phyloP scores from a whole-genome alignment of 305 asterid species.

The Fraxinus dipetala region DNA sequence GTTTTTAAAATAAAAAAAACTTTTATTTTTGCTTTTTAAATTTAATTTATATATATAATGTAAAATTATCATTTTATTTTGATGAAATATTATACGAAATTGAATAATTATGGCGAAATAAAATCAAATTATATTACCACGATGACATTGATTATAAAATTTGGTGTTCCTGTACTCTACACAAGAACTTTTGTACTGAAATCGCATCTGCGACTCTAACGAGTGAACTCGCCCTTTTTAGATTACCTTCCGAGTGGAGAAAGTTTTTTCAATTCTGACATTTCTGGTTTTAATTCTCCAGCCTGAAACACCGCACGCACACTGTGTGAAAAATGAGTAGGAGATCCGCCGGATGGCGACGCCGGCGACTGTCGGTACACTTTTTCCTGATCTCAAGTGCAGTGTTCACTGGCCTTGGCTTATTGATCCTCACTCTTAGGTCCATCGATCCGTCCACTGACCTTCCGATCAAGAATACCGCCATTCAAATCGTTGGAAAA shows the following conservation, averaged over 20 bases:
- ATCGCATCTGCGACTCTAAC: neutral
- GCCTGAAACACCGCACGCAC: neutral
- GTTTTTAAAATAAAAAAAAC: no score
- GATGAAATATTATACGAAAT: no score
- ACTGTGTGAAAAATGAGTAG: conserved; percentile 28
- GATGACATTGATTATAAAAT: no score
- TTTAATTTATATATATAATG: no score
- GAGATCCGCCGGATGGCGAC: conserved; percentile 37
- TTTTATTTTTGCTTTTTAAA: no score
- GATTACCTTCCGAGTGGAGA: neutral
- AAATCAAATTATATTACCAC: no score
- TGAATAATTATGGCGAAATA: no score
- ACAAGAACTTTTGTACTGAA: neutral
- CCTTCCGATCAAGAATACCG: conserved; percentile 29
- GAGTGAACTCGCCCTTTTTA: neutral
- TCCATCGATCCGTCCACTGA: conserved; percentile 39
- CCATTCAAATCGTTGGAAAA: conserved; percentile 4
- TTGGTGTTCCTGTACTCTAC: neutral
- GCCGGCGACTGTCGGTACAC: conserved; percentile 34
- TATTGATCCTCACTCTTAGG: conserved; percentile 37
- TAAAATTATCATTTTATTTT: no score
- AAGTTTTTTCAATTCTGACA: neutral
- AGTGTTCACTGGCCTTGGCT: conserved; percentile 35
- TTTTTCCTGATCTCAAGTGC: conserved; percentile 32
- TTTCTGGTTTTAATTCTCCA: neutral